Percentiles rank a stretch among this genome's conserved stretches.
Conservation (phyloP, 108 stramenopile genomes). For the Nitzschia sp. region DNA sequence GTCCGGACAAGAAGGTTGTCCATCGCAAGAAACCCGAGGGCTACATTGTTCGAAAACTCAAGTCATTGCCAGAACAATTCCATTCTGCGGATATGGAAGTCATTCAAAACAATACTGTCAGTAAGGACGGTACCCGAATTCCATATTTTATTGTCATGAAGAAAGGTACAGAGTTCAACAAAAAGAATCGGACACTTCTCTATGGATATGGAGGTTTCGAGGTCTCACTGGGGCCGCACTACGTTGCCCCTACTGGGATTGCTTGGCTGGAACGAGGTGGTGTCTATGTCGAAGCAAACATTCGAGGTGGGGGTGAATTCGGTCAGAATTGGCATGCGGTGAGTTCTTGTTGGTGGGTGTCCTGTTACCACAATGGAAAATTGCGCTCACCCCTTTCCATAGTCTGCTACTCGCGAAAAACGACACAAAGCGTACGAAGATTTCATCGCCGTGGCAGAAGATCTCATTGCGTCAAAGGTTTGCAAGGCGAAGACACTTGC, state of each 20-base stretch:
- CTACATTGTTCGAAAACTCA: slow-evolving; percentile 50
- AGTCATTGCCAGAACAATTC: slow-evolving; percentile 64
- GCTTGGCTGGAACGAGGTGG: slow-evolving; percentile 92
- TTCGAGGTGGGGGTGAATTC: slow-evolving; percentile 94
- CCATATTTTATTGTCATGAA: slow-evolving; percentile 79
- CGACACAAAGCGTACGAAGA: slow-evolving; percentile 93
- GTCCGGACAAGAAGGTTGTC: slow-evolving; percentile 46
- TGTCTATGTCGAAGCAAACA: slow-evolving; percentile 93
- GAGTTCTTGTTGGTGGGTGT: background rate
- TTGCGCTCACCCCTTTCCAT: slow-evolving; percentile 38
- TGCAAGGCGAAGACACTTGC: slow-evolving; percentile 78
- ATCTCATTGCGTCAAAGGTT: slow-evolving; percentile 64
- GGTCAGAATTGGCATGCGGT: slow-evolving; percentile 84
- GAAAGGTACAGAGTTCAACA: slow-evolving; percentile 51
- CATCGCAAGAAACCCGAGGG: slow-evolving; percentile 39
- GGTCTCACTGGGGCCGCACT: slow-evolving; percentile 89
- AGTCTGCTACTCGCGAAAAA: slow-evolving; percentile 77
- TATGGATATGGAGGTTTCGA: slow-evolving; percentile 97
- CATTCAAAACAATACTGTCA: slow-evolving; percentile 64
- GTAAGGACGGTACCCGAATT: slow-evolving; percentile 82
- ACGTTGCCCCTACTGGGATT: slow-evolving; percentile 70
- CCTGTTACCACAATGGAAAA: background rate
- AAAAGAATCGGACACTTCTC: slow-evolving; percentile 60
- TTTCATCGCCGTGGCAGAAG: slow-evolving; percentile 82
- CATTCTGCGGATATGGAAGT: slow-evolving; percentile 62